Conservation (phyloP, 345 rosid species). For the Euphorbia lathyris region DNA sequence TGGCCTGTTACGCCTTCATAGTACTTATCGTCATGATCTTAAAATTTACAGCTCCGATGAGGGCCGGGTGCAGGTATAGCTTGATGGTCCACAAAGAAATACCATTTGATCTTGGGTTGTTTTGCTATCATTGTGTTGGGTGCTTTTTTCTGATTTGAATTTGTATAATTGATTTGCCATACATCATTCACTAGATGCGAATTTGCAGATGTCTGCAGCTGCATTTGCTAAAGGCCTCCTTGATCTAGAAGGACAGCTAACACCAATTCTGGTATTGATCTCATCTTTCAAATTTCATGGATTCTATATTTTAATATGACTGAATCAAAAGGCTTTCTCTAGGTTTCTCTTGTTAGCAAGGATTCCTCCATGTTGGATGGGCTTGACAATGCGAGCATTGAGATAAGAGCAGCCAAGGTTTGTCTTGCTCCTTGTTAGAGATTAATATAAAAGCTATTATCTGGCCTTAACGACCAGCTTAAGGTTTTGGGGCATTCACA, state of each 20-base stretch:
- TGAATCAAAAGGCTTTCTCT: constrained; percentile 25
- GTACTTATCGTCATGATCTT: constrained; percentile 97
- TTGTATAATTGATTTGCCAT: constrained; percentile 4
- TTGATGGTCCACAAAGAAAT: background rate
- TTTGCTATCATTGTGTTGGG: constrained; percentile 13
- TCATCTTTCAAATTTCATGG: constrained; percentile 13
- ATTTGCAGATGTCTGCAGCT: constrained; percentile 96
- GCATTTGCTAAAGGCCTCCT: constrained; percentile 99
- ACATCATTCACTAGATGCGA: constrained; percentile 12
- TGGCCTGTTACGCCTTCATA: constrained; percentile 95
- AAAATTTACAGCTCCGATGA: constrained; percentile 99
- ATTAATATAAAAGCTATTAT: too few species aligned
- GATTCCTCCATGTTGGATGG: constrained; percentile 99
- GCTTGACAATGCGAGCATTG: constrained; percentile 85
- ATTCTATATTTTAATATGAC: constrained; percentile 18
- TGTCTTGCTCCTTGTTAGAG: constrained; percentile 20
- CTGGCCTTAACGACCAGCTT: too few species aligned
- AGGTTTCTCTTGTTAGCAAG: constrained; percentile 99
- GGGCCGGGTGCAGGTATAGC: constrained; percentile 95
- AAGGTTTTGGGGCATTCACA: too few species aligned
- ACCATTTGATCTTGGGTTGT: constrained; percentile 8
- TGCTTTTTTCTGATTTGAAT: constrained; percentile 2
- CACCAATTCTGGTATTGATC: constrained; percentile 82
- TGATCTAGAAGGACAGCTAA: constrained; percentile 97
- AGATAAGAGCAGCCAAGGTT: constrained; percentile 98